Conservation (phyloP, 2,329 filamentous ascomycete genomes). For the Cadophora sp. region DNA sequence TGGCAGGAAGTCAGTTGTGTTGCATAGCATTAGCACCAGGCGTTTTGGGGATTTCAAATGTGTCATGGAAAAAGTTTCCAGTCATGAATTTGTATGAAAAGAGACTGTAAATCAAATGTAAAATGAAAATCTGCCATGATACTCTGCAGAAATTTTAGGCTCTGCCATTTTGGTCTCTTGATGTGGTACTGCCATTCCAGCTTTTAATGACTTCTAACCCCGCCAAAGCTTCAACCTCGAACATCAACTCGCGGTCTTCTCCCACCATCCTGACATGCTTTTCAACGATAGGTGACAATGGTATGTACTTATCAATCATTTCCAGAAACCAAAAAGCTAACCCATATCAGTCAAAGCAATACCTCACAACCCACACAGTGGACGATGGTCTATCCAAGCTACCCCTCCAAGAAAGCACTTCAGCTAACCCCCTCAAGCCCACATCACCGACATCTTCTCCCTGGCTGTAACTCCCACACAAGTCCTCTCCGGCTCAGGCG, state of each 20-base stretch:
- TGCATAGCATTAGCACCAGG: conserved; percentile 35
- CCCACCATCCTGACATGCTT: conserved; percentile 22
- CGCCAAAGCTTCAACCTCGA: conserved; percentile 11
- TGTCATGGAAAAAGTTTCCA: neutral
- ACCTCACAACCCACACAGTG: conserved; percentile 89
- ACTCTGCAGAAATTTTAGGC: neutral
- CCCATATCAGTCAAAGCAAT: conserved; percentile 88
- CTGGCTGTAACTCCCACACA: conserved; percentile 76
- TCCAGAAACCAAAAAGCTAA: conserved; percentile 27
- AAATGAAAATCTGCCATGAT: neutral
- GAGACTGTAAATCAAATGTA: conserved; percentile 7
- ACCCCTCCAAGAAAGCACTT: conserved; percentile 26
- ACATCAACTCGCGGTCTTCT: conserved; percentile 20
- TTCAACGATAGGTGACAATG: conserved; percentile 40
- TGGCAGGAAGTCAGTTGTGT: conserved; percentile 13
- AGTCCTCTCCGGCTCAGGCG: conserved; percentile 84
- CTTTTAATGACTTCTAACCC: conserved; percentile 1
- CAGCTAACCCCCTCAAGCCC: conserved; percentile 60
- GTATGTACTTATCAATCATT: conserved; percentile 27
- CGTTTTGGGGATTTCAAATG: conserved; percentile 28
- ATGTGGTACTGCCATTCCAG: neutral
- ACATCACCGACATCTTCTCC: conserved; percentile 84
- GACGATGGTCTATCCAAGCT: conserved; percentile 71
- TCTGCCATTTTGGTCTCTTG: neutral
- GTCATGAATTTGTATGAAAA: neutral